Evolutionary conservation across 2,329 filamentous ascomycete species (phyloP), one percentile per base, ranked within the genome.

Genomic region (Nannizzia gypsea): DNA sequence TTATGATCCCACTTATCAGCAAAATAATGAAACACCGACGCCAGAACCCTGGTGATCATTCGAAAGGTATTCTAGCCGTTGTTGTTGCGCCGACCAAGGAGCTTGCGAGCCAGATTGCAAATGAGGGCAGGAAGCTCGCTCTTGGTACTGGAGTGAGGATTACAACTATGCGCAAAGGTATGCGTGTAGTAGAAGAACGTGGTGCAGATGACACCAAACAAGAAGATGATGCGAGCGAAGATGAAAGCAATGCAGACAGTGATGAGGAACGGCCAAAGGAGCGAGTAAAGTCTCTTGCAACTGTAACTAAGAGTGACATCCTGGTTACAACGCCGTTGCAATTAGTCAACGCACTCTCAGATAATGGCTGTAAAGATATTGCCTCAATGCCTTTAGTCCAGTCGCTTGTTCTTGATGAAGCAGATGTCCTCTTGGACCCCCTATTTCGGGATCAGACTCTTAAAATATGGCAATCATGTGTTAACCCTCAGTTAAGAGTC

Each of bases 401-500:
- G 50, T 84, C 84, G 57, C 77, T 99, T 17, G 81, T 97, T 38
- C 78, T 99, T 2, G 93, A 99, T 69, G 93, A 99, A 77, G 93
- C 90, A 0, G 93, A 99, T 72, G 90, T 97, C 13, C 85, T 99
- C 4, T 82, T 99, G 9, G 91, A 97, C 67, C 86, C 88, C 15
- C 79, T 96, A 3, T 99, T 99, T 77, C 83, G 88, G 60, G 87
- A 93, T 22, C 90, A 96, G 72, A 96, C 90, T 0, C 78, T 95
- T 40, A 81, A 82, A 3, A 85, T 97, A 63, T 96, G 91, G 90
- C 82, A 83, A 46, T 83, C 88, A 2, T 92, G 92, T 71, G 84
- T 78, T 1, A 85, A 86, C 65, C 78, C 83, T 2, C 74, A 80
- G n/a, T 77, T 97, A 6, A 82, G 85, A 24, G 80, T 90, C 2